Conservation (phyloP, 2,329 filamentous ascomycete species). For the Nemania abortiva region DNA sequence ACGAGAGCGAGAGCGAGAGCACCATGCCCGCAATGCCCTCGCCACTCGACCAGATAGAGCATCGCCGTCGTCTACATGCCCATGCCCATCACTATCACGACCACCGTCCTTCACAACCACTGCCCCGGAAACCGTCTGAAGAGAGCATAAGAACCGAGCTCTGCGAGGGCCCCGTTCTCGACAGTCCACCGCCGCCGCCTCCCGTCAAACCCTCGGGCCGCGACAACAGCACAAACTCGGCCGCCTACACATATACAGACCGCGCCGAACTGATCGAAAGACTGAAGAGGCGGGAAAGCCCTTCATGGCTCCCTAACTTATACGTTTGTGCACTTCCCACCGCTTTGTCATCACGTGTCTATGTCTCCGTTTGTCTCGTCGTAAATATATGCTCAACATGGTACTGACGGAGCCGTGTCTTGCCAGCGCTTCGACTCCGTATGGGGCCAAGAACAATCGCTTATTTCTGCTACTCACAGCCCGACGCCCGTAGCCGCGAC, state of each 20-base stretch:
- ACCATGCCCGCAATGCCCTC: conserved; percentile 40
- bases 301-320: conserved; percentile 77
- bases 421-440: conserved; percentile 53
- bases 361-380: background rate
- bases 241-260: conserved; percentile 65
- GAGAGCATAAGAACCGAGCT: conserved; percentile 72
- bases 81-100: conserved; percentile 2
- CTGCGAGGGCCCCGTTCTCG: conserved; percentile 68
- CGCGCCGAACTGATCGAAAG: conserved; percentile 85
- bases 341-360: background rate
- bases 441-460: conserved; percentile 51
- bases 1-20: conserved; percentile 3
- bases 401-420: conserved; percentile 33
- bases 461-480: conserved; percentile 54
- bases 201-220: conserved; percentile 50
- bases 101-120: too few species aligned
- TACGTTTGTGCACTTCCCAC: conserved; percentile 61
- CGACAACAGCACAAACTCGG: conserved; percentile 36
- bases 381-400: background rate
- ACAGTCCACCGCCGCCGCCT: conserved; percentile 52
- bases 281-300: conserved; percentile 82
- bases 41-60: conserved; percentile 40
- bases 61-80: background rate
- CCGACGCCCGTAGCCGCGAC: conserved; percentile 52
- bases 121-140: conserved; percentile 62